These are phyloP conservation scores for Fusarium beomiforme DNA, from an alignment of 2,329 filamentous ascomycete species.

Conservation along the genomic window DNA sequence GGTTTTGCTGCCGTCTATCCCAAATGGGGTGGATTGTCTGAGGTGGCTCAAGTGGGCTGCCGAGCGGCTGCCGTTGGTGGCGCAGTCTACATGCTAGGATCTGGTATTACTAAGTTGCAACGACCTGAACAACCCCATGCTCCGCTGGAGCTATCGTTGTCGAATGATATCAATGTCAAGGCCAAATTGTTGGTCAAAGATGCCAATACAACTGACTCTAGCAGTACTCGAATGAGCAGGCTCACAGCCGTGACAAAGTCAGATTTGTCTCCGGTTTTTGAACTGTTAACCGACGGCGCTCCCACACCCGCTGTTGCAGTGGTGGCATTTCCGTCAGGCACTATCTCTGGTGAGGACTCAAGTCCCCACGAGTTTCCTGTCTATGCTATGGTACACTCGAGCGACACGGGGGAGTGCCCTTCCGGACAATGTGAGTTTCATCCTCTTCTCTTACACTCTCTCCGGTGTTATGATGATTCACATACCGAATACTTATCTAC, in stretches of 20 bases:
- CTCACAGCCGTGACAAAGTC: slow-evolving; percentile 77
- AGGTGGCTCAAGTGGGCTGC: slow-evolving; percentile 91
- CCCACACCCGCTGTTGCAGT: slow-evolving; percentile 79
- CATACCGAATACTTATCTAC: slow-evolving; percentile 98
- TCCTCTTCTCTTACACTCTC: slow-evolving; percentile 35
- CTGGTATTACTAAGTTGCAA: slow-evolving; percentile 62
- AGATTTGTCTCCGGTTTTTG: slow-evolving; percentile 73
- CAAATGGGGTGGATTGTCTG: slow-evolving; percentile 91
- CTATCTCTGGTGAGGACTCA: slow-evolving; percentile 50
- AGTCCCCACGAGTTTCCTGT: slow-evolving; percentile 56
- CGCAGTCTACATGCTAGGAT: slow-evolving; percentile 86
- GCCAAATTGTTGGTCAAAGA: slow-evolving; percentile 63
- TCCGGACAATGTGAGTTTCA: slow-evolving; percentile 83
- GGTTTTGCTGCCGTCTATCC: slow-evolving; percentile 91
- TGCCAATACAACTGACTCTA: slow-evolving; percentile 45
- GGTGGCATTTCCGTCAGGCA: slow-evolving; percentile 70
- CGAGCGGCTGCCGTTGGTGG: slow-evolving; percentile 92
- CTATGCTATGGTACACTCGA: slow-evolving; percentile 80
- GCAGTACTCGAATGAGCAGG: slow-evolving; percentile 59
- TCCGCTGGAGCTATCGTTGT: slow-evolving; percentile 60
- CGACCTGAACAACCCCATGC: slow-evolving; percentile 34
- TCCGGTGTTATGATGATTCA: slow-evolving; percentile 82
- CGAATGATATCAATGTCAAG: slow-evolving; percentile 66
- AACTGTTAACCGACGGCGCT: slow-evolving; percentile 75
- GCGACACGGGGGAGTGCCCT: slow-evolving; percentile 93